phyloP scores from a whole-genome alignment of 1,284 basidiomycete genomes.

The Ceratobasidium sp. region DNA sequence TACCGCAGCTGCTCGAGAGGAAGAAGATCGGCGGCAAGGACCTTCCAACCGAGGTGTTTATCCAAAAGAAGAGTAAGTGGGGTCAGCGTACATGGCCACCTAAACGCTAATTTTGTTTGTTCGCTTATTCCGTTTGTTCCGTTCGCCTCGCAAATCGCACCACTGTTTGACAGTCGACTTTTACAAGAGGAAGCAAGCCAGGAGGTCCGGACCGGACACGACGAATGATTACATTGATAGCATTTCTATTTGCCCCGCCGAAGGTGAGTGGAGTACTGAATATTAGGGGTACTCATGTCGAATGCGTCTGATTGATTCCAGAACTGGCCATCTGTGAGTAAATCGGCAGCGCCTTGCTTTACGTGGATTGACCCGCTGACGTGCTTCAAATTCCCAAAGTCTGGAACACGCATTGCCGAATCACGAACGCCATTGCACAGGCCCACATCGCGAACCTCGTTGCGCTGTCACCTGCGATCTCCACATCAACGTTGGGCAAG shows the following conservation, averaged over 20 bases:
- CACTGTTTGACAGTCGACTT: slow-evolving; percentile 61
- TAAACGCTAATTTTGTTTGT: slow-evolving; percentile 3
- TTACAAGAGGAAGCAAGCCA: slow-evolving; percentile 68
- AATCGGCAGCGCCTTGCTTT: slow-evolving; percentile 1
- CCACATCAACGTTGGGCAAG: slow-evolving; percentile 20
- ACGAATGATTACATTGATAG: slow-evolving; percentile 56
- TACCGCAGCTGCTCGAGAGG: slow-evolving; percentile 65
- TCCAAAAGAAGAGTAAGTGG: slow-evolving; percentile 68
- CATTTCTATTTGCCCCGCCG: slow-evolving; percentile 69
- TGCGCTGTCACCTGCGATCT: slow-evolving; percentile 35
- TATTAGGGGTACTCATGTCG: not conserved
- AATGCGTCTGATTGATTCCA: not conserved
- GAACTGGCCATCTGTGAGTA: slow-evolving; percentile 36
- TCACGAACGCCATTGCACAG: slow-evolving; percentile 38
- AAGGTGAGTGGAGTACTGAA: slow-evolving; percentile 55
- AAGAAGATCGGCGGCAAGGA: slow-evolving; percentile 70
- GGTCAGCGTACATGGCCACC: not conserved
- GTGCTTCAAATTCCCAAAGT: slow-evolving; percentile 27
- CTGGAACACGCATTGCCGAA: slow-evolving; percentile 42
- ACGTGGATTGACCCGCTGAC: slow-evolving; percentile 9
- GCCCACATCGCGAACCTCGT: slow-evolving; percentile 40
- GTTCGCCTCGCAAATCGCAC: slow-evolving; percentile 1
- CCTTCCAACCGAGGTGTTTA: slow-evolving; percentile 74
- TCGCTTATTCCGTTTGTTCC: not conserved
- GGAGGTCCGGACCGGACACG: slow-evolving; percentile 58